Evolutionary conservation across 495 filamentous ascomycete species (phyloP).

Genomic region (Aspergillus sclerotioniger): DNA sequence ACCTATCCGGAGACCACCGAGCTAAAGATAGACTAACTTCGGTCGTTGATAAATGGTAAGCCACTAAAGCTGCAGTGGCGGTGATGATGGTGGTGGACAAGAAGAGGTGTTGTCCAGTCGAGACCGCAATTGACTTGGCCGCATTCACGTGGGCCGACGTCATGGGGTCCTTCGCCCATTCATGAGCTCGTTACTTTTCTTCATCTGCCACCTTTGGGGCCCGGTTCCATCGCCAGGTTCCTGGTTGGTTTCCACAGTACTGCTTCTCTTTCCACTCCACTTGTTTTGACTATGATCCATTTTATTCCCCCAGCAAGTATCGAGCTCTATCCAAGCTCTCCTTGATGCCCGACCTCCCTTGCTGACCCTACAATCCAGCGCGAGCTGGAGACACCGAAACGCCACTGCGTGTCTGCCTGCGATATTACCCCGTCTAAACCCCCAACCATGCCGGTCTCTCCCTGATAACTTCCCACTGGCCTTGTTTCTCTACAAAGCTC

Average conservation of each 20-base stretch:
- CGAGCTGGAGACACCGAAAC: not conserved
- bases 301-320: not conserved
- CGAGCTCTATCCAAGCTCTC: constrained; percentile 9
- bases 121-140: constrained; percentile 1
- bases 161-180: constrained; percentile 26
- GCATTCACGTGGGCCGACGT: constrained; percentile 43
- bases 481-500: constrained; percentile 1
- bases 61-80: not conserved
- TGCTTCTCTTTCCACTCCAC: not conserved
- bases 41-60: too few species aligned
- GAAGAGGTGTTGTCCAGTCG: constrained; percentile 1
- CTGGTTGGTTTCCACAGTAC: not conserved
- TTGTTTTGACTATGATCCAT: not conserved
- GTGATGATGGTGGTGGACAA: not conserved
- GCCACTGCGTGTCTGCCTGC: not conserved
- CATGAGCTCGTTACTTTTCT: not conserved
- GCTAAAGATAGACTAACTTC: too few species aligned
- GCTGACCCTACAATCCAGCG: constrained; percentile 14
- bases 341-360: constrained; percentile 18
- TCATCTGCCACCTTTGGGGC: not conserved
- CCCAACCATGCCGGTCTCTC: constrained; percentile 3
- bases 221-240: not conserved
- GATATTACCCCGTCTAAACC: not conserved
- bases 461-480: constrained; percentile 4
- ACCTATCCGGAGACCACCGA: too few species aligned